Base-by-base conservation (phyloP, 1,139 yeast genomes). In the Yamadazyma spencermartinsiae region DNA sequence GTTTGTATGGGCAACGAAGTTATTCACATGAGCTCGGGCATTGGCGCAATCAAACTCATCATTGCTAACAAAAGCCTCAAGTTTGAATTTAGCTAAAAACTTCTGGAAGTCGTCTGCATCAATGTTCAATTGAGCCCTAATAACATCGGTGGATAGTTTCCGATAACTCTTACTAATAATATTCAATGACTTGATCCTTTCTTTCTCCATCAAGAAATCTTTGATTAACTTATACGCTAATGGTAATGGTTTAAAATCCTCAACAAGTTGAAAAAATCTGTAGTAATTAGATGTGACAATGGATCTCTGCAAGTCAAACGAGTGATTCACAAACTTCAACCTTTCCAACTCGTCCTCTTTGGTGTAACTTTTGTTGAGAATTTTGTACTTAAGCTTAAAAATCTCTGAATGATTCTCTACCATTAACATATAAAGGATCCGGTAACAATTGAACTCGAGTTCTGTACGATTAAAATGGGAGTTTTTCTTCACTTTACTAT, bases 391-490 rank as follows among this genome's bases (percentile, higher is more conserved):
- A 34, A 72, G 51, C 38, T 67, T 68, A 44, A 61, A 64, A 2
- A 77, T 64, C 37, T 76, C 82, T 17, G 73, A 58, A 41, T 63
- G 63, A 58, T 87, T 87, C 36, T 77, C 80, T n/a, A 95, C 90
- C 54, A 88, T 76, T 38, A 88, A 65, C 65, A 82, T 76, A 58
- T 90, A 90, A 3, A 89, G 65, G n/a, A 88, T 71, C 37, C 90
- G 69, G 58, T 87, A 90, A 34, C 87, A 75, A 36, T 81, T 61
- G 54, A 86, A 87, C 56, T 90, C 97, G 31, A 68, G 58, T 43
- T 74, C 72, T 11, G 46, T 40, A 14, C 39, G 31, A n/a, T 37
- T 33, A 20, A 43, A 42, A 14, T 39, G 40, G 7, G 30, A 34
- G 32, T 43, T 50, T 8, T 43, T 36, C 19, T 38, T 42, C 15